A percentile compares a stretch with the other conserved stretches of the same genome.
These are phyloP conservation scores for Nannochloris sp. DNA, from an alignment of 139 green algal genomes.

Conservation along the genomic window DNA sequence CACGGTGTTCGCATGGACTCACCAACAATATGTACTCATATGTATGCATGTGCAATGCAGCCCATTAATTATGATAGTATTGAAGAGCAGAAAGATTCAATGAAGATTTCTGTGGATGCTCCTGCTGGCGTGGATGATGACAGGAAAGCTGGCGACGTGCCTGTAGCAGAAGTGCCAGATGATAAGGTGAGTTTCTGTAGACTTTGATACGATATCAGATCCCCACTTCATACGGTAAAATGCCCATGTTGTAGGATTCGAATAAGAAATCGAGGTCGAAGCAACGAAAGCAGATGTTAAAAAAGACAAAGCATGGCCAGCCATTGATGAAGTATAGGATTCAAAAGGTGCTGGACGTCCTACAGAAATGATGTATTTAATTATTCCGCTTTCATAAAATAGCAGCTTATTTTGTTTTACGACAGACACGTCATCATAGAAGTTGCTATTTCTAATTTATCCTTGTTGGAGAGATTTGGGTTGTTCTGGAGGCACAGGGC, in stretches of 20 bases:
- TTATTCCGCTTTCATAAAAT: no score
- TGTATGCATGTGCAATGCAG: no score
- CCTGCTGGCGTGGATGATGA: not conserved
- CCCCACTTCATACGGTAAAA: not conserved
- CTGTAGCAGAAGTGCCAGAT: conserved; percentile 1
- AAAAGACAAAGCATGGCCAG: conserved; percentile 45
- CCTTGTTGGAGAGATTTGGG: no score
- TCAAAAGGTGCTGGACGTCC: conserved; percentile 23
- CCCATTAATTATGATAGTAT: no score
- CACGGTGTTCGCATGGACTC: not conserved
- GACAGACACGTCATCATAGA: no score
- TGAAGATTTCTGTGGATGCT: not conserved
- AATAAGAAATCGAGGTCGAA: not conserved
- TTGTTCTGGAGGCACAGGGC: no score
- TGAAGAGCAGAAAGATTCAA: no score
- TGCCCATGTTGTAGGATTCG: no score
- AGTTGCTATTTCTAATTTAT: no score
- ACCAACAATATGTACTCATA: no score
- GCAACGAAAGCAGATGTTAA: conserved; percentile 23
- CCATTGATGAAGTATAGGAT: conserved; percentile 61
- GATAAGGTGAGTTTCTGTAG: conserved; percentile 2
- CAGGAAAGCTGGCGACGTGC: not conserved
- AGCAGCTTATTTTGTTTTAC: no score
- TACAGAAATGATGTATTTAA: no score
- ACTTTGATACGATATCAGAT: conserved; percentile 9